Evolutionary conservation across 495 filamentous ascomycete genomes (phyloP).

Genomic region (Usnea hakonensis): DNA sequence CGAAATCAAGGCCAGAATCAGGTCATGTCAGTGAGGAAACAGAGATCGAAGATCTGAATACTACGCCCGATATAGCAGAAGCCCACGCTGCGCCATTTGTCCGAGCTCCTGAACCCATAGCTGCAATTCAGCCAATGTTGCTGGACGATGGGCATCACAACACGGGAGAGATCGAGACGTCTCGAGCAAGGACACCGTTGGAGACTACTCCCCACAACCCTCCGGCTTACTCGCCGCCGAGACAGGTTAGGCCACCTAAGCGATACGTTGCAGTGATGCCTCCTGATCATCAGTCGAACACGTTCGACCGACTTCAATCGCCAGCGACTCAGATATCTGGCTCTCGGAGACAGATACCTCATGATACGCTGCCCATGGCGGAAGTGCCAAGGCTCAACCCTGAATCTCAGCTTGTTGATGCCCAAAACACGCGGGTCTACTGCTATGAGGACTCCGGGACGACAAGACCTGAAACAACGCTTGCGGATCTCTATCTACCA

Average conservation of each 20-base stretch:
- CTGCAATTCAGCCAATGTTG: slow-evolving; percentile 15
- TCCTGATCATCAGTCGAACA: slow-evolving; percentile 18
- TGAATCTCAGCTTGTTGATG: background rate
- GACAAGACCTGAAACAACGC: slow-evolving; percentile 36
- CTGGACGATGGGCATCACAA: background rate
- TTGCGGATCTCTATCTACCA: slow-evolving; percentile 55
- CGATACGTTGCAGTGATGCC: slow-evolving; percentile 31
- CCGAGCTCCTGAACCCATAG: slow-evolving; percentile 17
- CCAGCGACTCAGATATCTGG: slow-evolving; percentile 29
- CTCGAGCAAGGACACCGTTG: slow-evolving; percentile 11
- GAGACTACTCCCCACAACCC: slow-evolving; percentile 20
- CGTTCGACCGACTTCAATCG: slow-evolving; percentile 21
- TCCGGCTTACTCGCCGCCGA: slow-evolving; percentile 11
- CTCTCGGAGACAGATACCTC: slow-evolving; percentile 15
- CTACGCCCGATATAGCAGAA: slow-evolving; percentile 23
- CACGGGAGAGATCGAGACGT: background rate
- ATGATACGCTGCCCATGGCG: slow-evolving; percentile 38
- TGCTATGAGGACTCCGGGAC: background rate
- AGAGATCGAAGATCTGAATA: slow-evolving; percentile 25
- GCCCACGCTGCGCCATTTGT: slow-evolving; percentile 23
- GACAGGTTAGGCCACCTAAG: slow-evolving; percentile 24
- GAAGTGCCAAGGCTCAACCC: background rate
- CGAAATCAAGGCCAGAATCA: slow-evolving; percentile 12
- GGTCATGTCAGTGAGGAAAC: slow-evolving; percentile 24
- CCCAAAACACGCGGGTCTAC: background rate